Conservation (phyloP, 139 green algal genomes). For the Tetraselmis chui region DNA sequence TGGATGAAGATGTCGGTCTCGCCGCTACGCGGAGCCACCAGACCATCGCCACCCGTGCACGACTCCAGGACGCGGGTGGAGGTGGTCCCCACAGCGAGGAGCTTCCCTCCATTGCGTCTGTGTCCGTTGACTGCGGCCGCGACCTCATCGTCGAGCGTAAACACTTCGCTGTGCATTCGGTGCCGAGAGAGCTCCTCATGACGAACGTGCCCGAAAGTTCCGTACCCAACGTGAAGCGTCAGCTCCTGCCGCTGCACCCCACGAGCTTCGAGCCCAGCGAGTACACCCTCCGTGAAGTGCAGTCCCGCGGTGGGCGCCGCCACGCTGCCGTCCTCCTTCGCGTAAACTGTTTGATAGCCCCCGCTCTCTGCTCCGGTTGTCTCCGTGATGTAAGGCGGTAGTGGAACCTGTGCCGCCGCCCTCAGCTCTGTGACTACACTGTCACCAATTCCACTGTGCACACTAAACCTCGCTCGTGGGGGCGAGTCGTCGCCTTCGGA, state of each 20-base stretch:
- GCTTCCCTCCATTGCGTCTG: neutral
- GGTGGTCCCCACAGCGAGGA: constrained; percentile 16
- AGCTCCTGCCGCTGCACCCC: neutral
- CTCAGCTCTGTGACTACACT: neutral
- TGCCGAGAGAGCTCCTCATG: neutral
- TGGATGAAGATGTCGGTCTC: constrained; percentile 10
- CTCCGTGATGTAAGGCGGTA: neutral
- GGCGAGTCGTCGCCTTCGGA: neutral
- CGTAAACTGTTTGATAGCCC: constrained; percentile 16
- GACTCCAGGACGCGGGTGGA: constrained; percentile 9
- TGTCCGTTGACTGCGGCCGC: neutral
- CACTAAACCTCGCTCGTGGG: neutral
- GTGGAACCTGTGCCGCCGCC: neutral
- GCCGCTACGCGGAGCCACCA: neutral
- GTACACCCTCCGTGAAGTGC: constrained; percentile 13
- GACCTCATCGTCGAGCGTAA: neutral
- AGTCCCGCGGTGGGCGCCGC: constrained; percentile 14
- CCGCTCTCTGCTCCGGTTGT: neutral
- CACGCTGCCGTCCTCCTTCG: neutral
- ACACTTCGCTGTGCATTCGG: constrained; percentile 12
- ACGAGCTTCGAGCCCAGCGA: neutral
- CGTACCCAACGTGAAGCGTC: constrained; percentile 13
- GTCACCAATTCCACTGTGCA: too few relatives aligned
- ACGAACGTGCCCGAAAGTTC: constrained; percentile 9
- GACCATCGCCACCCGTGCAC: neutral